phyloP scores from a whole-genome alignment of 1,284 basidiomycete species.

The Blastosporella zonata region DNA sequence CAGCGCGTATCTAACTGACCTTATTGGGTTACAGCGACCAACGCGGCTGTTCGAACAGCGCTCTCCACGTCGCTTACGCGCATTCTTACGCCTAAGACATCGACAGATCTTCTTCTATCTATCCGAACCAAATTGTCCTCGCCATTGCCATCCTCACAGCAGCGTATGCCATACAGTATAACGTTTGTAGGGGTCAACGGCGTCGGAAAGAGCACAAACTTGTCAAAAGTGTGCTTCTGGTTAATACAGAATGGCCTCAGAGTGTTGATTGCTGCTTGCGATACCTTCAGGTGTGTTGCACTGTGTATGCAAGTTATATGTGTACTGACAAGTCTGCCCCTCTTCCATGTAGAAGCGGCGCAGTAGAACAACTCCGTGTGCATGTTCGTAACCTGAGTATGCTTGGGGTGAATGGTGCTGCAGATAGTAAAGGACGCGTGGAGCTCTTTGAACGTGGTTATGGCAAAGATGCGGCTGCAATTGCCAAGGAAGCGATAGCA shows the following conservation, averaged over 20 bases:
- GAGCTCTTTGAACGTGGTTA: conserved; percentile 97
- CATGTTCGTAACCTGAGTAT: conserved; percentile 95
- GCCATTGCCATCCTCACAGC: conserved; percentile 66
- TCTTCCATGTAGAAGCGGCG: conserved; percentile 67
- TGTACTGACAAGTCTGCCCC: neutral
- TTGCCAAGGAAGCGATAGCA: conserved; percentile 91
- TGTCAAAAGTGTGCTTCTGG: conserved; percentile 99
- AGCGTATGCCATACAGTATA: conserved; percentile 86
- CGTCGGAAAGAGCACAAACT: conserved; percentile 97
- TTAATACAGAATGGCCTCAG: conserved; percentile 91
- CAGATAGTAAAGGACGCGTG: conserved; percentile 71
- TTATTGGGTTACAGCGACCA: conserved; percentile 56
- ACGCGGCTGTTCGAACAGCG: conserved; percentile 80
- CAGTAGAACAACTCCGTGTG: conserved; percentile 95
- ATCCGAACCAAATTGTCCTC: conserved; percentile 72
- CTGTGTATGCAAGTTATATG: neutral
- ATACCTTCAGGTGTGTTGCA: conserved; percentile 80
- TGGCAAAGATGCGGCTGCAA: conserved; percentile 97
- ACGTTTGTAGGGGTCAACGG: conserved; percentile 99
- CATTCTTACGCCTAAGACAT: conserved; percentile 94
- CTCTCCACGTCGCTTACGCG: conserved; percentile 87
- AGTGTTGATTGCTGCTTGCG: conserved; percentile 97
- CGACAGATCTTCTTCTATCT: conserved; percentile 89
- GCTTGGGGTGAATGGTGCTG: conserved; percentile 71
- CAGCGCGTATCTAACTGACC: neutral